Base-by-base conservation (phyloP, 768 basidiomycete genomes). In the Leccinum disarticulatum region DNA sequence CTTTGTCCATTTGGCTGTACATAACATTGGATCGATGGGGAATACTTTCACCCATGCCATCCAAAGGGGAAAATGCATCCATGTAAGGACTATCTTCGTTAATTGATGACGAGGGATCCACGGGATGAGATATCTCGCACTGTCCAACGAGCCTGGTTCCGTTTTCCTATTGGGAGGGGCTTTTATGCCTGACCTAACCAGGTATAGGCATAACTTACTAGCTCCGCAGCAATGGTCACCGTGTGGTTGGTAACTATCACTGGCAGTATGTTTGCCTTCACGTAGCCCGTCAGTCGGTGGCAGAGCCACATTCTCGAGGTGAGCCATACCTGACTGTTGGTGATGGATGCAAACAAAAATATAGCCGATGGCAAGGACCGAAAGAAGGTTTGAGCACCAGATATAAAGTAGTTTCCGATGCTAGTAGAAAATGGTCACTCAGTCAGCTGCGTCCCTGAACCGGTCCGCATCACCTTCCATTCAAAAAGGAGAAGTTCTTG, bases 161-260 rank as follows among this genome's bases (percentile, higher is more conserved):
- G 64, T 95, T 84, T 68, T 87, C 85, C 90, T 91, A 61, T 60
- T 10, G 52, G 54, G 62, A 60, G 52, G 13, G 58, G 33, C 38
- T 60, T 64, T 28, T 13, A 38, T 46, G 54, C 22, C 11, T 50
- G 51, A 35, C 28, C 77, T 81, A 36, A 80, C 76, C 30, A 87
- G 85, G 62, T 91, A 85, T 61, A 83, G 83, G 56, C 27, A 55
- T 55, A 25, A 75, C 79, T 68, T 30, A 85, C 90, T 67, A 96
- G 80, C 73, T 95, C 89, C 25, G 89, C 93, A 41, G 94, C 92
- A 62, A 98, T 94, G 14, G 95, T 97, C n/a, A 94, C 93, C 0
- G 91, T 94, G 71, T 93, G 92, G 73, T 93, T 95, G 13, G 95
- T 98, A 43, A 95, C 86, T 63, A 98, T 90, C 4, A 88, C 92